These are phyloP conservation scores for Corylus heterophylla DNA, from an alignment of 306 rosid genomes.

Conservation along the genomic window DNA sequence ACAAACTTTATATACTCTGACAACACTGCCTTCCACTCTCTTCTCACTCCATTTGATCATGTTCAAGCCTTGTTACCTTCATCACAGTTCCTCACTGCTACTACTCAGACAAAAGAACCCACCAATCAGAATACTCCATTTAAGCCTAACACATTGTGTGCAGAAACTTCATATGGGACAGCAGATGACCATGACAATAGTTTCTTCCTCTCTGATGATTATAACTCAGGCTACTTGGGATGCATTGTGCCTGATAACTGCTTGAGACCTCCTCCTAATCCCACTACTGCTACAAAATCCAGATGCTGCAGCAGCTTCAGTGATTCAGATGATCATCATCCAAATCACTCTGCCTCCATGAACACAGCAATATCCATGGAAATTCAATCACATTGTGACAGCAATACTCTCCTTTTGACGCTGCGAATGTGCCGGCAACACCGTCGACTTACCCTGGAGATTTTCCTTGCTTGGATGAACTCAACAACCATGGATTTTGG, in stretches of 20 bases:
- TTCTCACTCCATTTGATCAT: constrained; percentile 55
- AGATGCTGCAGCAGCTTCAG: constrained; percentile 36
- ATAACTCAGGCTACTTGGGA: constrained; percentile 87
- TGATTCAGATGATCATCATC: constrained; percentile 33
- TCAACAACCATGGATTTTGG: constrained; percentile 48
- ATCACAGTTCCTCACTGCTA: constrained; percentile 28
- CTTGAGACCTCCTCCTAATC: constrained; percentile 58
- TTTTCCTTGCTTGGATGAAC: constrained; percentile 49
- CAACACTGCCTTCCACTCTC: constrained; percentile 60
- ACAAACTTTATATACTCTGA: constrained; percentile 90
- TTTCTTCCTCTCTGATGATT: constrained; percentile 60
- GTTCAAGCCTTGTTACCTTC: constrained; percentile 52
- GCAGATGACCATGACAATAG: constrained; percentile 33
- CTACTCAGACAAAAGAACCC: constrained; percentile 35
- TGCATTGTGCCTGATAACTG: constrained; percentile 95
- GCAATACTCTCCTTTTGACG: constrained; percentile 33
- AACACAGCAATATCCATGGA: constrained; percentile 30
- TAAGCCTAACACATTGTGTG: constrained; percentile 28
- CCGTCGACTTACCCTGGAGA: constrained; percentile 32
- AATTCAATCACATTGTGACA: constrained; percentile 33
- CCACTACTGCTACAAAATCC: constrained; percentile 23
- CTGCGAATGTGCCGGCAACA: constrained; percentile 22
- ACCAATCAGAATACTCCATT: constrained; percentile 42
- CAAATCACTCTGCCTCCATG: constrained; percentile 19
- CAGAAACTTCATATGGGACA: constrained; percentile 34